Evolutionary conservation across 495 filamentous ascomycete species (phyloP), one percentile per base, ranked within the genome.

Genomic region (Hyphodiscus hymeniophilus): DNA sequence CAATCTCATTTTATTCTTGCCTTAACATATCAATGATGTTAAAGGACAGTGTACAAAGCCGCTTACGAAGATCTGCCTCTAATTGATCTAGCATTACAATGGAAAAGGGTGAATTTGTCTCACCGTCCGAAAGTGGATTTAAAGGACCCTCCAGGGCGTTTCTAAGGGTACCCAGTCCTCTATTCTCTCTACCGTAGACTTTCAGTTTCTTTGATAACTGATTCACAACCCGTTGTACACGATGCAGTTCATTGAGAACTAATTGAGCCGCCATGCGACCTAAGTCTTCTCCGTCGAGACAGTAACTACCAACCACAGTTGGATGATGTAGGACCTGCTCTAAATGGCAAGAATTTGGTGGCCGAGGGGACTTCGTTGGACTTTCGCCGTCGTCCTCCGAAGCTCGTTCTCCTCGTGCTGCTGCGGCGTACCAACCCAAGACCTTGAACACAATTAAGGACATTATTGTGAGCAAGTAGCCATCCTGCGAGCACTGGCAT

Each of bases 241-340:
- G 65, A 34, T 71, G 66, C 12, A 71, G 55, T 50, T 69, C 62
- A 45, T 57, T 62, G 6, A 69, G 64, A 12, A 69, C 56, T 11
- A 63, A 45, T 51, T 65, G 61, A 1, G 65, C 65, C 0, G 60
- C 55, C 58, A 63, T 61, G 21, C 63, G 60, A 11, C 34, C 41
- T 24, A 28, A 45, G 44, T 61, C 51, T 16, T 57, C 56, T 32
- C 56, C 57, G 8, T 62, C 54, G 21, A 54, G 10, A 36, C 35
- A 42, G 43, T 57, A 56, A 38, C 42, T 49, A 39, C 55, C 57
- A 13, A 58, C 64, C 1, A 53, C 55, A 30, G 30, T 33, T 8
- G 30, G 30, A 33, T 8, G 8, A 33, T 33, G 30, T 8, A 33
- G 30, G n/a, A 33, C 30, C 30, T 33, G 30, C 30, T 33, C 30